Conservation (phyloP, 192 early-diverging fungal species). For the Gaertneriomyces semiglobifer region DNA sequence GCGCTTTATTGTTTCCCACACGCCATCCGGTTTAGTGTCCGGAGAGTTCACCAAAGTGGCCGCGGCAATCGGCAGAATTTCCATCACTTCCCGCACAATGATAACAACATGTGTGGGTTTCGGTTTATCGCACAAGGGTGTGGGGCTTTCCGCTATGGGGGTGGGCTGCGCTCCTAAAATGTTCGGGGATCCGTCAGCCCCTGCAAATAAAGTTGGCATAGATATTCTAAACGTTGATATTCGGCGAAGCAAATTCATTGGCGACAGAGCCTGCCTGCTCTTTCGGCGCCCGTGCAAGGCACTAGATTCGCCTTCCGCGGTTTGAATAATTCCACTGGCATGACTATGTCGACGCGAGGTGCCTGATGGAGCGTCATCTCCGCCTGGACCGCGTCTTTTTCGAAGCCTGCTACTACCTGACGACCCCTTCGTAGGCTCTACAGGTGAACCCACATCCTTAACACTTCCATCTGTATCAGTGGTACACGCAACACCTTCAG, state of each 20-base stretch:
- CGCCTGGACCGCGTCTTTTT: too few relatives aligned
- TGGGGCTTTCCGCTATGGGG: background rate
- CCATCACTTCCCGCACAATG: constrained; percentile 28
- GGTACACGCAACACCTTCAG: too few relatives aligned
- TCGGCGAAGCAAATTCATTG: constrained; percentile 13
- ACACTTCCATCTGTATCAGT: too few relatives aligned
- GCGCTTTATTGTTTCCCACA: constrained; percentile 17
- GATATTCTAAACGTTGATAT: constrained; percentile 13
- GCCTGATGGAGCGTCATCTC: too few relatives aligned
- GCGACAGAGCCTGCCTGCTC: background rate
- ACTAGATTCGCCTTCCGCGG: too few relatives aligned
- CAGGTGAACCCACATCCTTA: too few relatives aligned
- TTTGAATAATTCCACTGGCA: too few relatives aligned
- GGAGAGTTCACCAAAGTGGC: background rate
- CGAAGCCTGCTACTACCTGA: too few relatives aligned
- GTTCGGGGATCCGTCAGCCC: background rate
- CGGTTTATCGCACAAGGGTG: background rate
- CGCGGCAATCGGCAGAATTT: constrained; percentile 15
- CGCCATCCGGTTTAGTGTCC: background rate
- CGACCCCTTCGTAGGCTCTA: too few relatives aligned
- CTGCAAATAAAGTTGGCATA: constrained; percentile 23
- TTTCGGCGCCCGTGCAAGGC: background rate
- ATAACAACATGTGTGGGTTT: constrained; percentile 22
- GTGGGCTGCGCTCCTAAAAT: constrained; percentile 8
- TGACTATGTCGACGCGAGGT: too few relatives aligned